Evolutionary conservation across 441 rosid species (phyloP).

Genomic region (Sinapis alba): DNA sequence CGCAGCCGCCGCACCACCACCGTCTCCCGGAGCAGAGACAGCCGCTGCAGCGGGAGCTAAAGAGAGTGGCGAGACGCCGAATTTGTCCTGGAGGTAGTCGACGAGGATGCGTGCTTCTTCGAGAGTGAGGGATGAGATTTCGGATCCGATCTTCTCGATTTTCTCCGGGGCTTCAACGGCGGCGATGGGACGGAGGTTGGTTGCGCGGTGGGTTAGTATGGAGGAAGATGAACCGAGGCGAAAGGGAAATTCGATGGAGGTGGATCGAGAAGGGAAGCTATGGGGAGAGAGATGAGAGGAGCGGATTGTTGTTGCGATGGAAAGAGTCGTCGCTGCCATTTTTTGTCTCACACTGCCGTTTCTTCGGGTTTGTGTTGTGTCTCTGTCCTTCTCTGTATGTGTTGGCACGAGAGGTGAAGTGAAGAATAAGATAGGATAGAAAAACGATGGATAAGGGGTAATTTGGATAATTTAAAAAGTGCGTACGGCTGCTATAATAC

Average conservation of each 20-base stretch:
- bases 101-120: slow-evolving; percentile 79
- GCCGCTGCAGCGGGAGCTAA: slow-evolving; percentile 62
- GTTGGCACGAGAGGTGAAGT: neutral
- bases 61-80: slow-evolving; percentile 79
- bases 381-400: neutral
- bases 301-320: slow-evolving; percentile 42
- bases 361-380: slow-evolving; percentile 13
- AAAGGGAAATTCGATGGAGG: slow-evolving; percentile 41
- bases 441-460: slow-evolving; percentile 41
- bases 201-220: slow-evolving; percentile 45
- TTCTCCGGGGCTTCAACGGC: slow-evolving; percentile 76
- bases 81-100: slow-evolving; percentile 82
- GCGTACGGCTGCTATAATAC: slow-evolving; percentile 4
- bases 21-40: slow-evolving; percentile 47
- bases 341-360: neutral
- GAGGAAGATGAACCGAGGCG: slow-evolving; percentile 28
- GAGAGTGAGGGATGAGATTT: slow-evolving; percentile 79
- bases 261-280: slow-evolving; percentile 13
- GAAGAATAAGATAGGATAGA: neutral
- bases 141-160: slow-evolving; percentile 68
- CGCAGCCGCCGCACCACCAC: slow-evolving; percentile 40
- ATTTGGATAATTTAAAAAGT: neutral
- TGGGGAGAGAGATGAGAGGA: slow-evolving; percentile 27
- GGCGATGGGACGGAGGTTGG: slow-evolving; percentile 50
- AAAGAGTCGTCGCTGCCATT: slow-evolving; percentile 51